Evolutionary conservation across 108 stramenopile genomes (phyloP).

Genomic region (Bacterosira constricta): DNA sequence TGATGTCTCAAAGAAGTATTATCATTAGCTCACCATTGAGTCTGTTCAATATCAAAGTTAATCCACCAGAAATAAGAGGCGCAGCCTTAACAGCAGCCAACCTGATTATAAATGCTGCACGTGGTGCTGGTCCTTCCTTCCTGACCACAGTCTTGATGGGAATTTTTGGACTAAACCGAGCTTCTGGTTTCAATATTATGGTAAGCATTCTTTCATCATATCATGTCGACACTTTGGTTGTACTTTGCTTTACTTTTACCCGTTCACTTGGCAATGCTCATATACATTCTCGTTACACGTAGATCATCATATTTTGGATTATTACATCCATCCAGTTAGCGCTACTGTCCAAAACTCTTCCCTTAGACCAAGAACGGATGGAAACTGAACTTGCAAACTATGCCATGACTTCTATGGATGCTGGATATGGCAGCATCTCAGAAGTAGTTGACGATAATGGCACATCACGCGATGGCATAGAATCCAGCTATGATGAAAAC

Average conservation of each 20-base stretch:
- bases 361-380: constrained; percentile 72
- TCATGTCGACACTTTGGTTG: too few species aligned
- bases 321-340: constrained; percentile 57
- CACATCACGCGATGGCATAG: not conserved
- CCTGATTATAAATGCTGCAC: constrained; percentile 59
- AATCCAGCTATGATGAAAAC: not conserved
- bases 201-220: constrained; percentile 9
- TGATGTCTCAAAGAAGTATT: too few species aligned
- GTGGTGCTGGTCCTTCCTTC: constrained; percentile 67
- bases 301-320: constrained; percentile 60
- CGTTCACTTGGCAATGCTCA: too few species aligned
- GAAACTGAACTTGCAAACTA: constrained; percentile 61
- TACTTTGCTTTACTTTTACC: too few species aligned
- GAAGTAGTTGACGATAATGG: not conserved
- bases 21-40: too few species aligned
- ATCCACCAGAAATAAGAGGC: constrained; percentile 79
- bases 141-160: constrained; percentile 54
- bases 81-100: constrained; percentile 75
- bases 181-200: constrained; percentile 59
- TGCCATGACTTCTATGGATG: constrained; percentile 36
- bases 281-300: not conserved
- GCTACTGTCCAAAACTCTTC: constrained; percentile 57
- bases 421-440: not conserved
- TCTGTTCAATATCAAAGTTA: constrained; percentile 67
- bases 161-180: constrained; percentile 44